phyloP scores from a whole-genome alignment of 2,329 filamentous ascomycete species.

The Phyllosticta citribraziliensis region DNA sequence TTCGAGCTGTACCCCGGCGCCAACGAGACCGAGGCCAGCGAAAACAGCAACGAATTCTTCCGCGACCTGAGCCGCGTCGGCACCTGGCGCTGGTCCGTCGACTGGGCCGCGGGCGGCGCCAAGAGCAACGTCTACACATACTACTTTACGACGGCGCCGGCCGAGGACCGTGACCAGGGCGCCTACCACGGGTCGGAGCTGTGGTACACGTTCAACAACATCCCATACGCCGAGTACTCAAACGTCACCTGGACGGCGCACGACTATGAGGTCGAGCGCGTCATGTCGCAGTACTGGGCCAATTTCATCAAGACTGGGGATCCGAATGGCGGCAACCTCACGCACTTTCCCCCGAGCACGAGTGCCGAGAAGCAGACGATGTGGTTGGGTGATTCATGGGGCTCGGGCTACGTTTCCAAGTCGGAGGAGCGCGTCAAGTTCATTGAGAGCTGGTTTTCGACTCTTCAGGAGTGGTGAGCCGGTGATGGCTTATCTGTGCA shows the following conservation, averaged over 20 bases:
- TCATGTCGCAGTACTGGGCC: neutral
- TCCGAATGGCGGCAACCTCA: neutral
- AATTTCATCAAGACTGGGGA: slow-evolving; percentile 7
- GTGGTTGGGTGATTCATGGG: slow-evolving; percentile 4
- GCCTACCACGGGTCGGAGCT: slow-evolving; percentile 32
- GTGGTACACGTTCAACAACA: slow-evolving; percentile 28
- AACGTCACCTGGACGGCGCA: slow-evolving; percentile 16
- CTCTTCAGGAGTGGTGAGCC: neutral
- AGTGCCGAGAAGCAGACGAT: neutral
- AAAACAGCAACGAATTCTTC: slow-evolving; percentile 4
- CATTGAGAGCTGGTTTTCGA: slow-evolving; percentile 2
- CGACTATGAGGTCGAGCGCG: slow-evolving; percentile 20
- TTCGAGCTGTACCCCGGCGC: neutral
- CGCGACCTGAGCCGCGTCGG: slow-evolving; percentile 20
- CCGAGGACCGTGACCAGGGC: slow-evolving; percentile 23
- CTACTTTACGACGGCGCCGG: slow-evolving; percentile 29
- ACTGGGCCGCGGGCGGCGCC: slow-evolving; percentile 14
- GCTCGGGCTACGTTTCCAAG: neutral
- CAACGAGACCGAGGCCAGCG: slow-evolving; percentile 11
- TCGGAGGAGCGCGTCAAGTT: neutral
- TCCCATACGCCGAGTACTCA: slow-evolving; percentile 19
- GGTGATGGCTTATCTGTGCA: neutral
- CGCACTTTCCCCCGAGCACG: neutral
- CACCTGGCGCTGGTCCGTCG: slow-evolving; percentile 16
- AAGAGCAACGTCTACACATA: slow-evolving; percentile 25